These are phyloP conservation scores for Pseudocercospora fijiensis DNA, from an alignment of 2,329 filamentous ascomycete species.

Conservation along the genomic window DNA sequence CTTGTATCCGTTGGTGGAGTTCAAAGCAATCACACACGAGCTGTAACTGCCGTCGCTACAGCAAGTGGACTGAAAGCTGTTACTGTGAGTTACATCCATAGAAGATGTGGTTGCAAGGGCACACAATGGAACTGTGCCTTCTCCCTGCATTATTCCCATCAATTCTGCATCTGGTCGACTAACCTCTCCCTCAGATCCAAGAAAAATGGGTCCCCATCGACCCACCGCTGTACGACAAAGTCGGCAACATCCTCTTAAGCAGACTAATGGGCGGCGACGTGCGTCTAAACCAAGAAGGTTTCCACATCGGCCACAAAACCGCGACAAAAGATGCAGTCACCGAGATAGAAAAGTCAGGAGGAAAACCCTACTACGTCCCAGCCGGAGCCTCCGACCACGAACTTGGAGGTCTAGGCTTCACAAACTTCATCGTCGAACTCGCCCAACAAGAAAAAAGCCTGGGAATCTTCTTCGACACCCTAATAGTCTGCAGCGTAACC, in stretches of 20 bases:
- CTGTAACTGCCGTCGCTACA: constrained; percentile 39
- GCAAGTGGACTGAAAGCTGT: constrained; percentile 37
- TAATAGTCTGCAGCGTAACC: constrained; percentile 66
- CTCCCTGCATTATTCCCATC: background rate
- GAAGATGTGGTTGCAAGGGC: background rate
- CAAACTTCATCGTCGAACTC: constrained; percentile 69
- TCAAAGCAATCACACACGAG: constrained; percentile 43
- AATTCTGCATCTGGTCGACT: background rate
- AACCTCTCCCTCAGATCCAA: constrained; percentile 13
- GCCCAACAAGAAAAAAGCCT: constrained; percentile 60
- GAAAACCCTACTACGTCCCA: constrained; percentile 69
- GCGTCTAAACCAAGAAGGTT: constrained; percentile 56
- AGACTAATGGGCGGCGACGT: constrained; percentile 55
- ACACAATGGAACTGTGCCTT: background rate
- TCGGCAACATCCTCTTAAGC: constrained; percentile 70
- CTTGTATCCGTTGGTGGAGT: constrained; percentile 41
- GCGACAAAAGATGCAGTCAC: constrained; percentile 55
- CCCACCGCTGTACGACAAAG: constrained; percentile 42
- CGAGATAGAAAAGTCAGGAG: constrained; percentile 54
- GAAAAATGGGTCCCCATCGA: constrained; percentile 38
- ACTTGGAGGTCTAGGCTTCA: constrained; percentile 68
- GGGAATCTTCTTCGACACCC: constrained; percentile 65
- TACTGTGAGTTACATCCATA: constrained; percentile 16
- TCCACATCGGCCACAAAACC: constrained; percentile 66
- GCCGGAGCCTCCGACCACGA: constrained; percentile 70